phyloP scores from a whole-genome alignment of 148 eudicot species.

The Amaranthus palmeri region DNA sequence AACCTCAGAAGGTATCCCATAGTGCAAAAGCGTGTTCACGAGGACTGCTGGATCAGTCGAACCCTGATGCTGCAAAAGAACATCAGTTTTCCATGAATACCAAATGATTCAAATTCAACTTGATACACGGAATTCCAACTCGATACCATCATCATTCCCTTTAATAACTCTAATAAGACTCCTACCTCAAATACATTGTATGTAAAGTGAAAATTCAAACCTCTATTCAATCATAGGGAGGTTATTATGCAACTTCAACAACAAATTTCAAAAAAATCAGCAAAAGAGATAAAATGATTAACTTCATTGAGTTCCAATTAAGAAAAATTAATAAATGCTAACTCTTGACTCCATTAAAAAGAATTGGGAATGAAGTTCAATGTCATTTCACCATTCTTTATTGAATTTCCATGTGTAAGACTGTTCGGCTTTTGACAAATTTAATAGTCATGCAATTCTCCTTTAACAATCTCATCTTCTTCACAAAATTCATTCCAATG shows the following conservation, averaged over 20 bases:
- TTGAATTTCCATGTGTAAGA: background rate
- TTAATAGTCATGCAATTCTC: no score
- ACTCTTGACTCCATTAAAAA: background rate
- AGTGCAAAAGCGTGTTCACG: slow-evolving; percentile 20
- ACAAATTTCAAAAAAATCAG: background rate
- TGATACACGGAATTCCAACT: background rate
- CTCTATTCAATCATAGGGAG: background rate
- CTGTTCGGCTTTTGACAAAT: no score
- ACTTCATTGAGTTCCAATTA: background rate
- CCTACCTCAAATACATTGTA: background rate
- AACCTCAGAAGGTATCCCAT: slow-evolving; percentile 19
- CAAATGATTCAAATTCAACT: background rate
- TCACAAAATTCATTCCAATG: background rate
- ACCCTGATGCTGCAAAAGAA: slow-evolving; percentile 25
- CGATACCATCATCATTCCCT: background rate
- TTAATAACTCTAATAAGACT: background rate
- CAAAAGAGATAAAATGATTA: no score
- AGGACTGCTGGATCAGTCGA: slow-evolving; percentile 22
- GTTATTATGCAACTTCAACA: background rate
- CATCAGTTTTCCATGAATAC: background rate
- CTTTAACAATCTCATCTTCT: background rate
- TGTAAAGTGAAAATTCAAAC: background rate
- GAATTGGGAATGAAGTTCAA: background rate
- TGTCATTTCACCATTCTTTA: background rate
- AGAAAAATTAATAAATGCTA: background rate